Base-by-base conservation (phyloP, 202 grass and related monocot species). In the Zoysia matrella region DNA sequence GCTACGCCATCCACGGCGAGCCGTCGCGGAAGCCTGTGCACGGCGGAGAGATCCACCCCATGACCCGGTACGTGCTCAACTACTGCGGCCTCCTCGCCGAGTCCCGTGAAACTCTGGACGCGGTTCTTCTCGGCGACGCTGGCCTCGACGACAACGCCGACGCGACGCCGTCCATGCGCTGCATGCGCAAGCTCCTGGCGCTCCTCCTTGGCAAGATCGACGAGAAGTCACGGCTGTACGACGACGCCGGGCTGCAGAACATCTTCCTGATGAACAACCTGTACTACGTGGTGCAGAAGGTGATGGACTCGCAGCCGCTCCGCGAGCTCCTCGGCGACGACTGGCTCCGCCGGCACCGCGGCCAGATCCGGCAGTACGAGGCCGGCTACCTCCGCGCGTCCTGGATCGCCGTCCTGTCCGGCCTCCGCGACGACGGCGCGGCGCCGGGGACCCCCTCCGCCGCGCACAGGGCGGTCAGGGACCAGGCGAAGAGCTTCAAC, bases 211-310 rank as follows among this genome's bases (percentile, higher is more conserved):
- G 30, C 12, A 94, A 94, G 62, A 40, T 94, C 5, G 84, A 87
- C 52, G 89, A 91, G 14, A 91, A 94, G 69, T 72, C 92, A 1
- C 36, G 58, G 61, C 71, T 94, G 22, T 94, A 94, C 85, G 92
- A 91, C 40, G 89, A 91, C 80, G 92, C 72, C 46, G 92, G 86
- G 22, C 87, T 94, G 78, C 90, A 77, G 45, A 78, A 91, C 85
- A 84, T 94, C 63, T 94, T 94, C 72, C 79, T 94, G 13, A 94
- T 94, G 92, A 94, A 94, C 87, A 94, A 94, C 78, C n/a, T 89
- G 22, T 84, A 85, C 65, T 94, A 94, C 76, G 86, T 91, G 11
- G 86, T 91, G 64, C 81, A 91, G 73, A 91, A 91, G 74, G 71
- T 91, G 54, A 87, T 84, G 86, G 86, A 91, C 12, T 76, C 74